Percentiles rank a stretch among this genome's conserved stretches.
Conservation (phyloP, 805 yeast species). For the Soucietia sequanensis region DNA sequence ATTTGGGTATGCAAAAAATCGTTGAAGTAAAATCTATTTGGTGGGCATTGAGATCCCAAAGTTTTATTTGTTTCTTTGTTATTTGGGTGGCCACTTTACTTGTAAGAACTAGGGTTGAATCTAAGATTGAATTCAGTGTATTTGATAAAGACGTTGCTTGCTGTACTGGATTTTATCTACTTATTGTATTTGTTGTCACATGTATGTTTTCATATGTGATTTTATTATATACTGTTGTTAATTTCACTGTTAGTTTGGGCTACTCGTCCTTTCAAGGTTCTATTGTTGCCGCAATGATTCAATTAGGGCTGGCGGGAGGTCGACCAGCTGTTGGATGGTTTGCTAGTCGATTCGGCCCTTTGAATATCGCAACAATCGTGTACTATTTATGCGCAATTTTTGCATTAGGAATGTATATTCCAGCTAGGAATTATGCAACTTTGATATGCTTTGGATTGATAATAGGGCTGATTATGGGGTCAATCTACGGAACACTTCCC, state of each 20-base stretch:
- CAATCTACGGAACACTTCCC: slow-evolving; percentile 51
- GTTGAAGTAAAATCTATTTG: slow-evolving; percentile 27
- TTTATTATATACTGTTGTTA: slow-evolving; percentile 52
- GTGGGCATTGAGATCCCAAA: slow-evolving; percentile 49
- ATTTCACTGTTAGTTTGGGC: slow-evolving; percentile 56
- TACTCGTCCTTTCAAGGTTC: slow-evolving; percentile 50
- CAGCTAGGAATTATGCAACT: slow-evolving; percentile 51
- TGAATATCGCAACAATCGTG: slow-evolving; percentile 32
- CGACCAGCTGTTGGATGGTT: slow-evolving; percentile 50
- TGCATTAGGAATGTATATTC: slow-evolving; percentile 29
- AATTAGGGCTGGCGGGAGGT: slow-evolving; percentile 51
- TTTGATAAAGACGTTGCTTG: slow-evolving; percentile 38
- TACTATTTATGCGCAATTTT: slow-evolving; percentile 17
- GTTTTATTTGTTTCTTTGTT: slow-evolving; percentile 20
- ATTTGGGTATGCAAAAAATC: slow-evolving; percentile 41
- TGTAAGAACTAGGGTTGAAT: slow-evolving; percentile 7
- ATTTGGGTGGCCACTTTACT: slow-evolving; percentile 12
- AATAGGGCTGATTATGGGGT: slow-evolving; percentile 53
- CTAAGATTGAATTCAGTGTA: slow-evolving; percentile 14
- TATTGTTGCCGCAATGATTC: slow-evolving; percentile 53
- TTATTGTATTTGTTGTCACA: slow-evolving; percentile 35
- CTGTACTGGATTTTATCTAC: slow-evolving; percentile 41
- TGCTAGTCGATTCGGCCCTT: slow-evolving; percentile 48
- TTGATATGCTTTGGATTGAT: slow-evolving; percentile 46
- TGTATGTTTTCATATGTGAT: slow-evolving; percentile 57